These are phyloP conservation scores for Mallotus japonicus DNA, from an alignment of 441 rosid species.

Conservation along the genomic window DNA sequence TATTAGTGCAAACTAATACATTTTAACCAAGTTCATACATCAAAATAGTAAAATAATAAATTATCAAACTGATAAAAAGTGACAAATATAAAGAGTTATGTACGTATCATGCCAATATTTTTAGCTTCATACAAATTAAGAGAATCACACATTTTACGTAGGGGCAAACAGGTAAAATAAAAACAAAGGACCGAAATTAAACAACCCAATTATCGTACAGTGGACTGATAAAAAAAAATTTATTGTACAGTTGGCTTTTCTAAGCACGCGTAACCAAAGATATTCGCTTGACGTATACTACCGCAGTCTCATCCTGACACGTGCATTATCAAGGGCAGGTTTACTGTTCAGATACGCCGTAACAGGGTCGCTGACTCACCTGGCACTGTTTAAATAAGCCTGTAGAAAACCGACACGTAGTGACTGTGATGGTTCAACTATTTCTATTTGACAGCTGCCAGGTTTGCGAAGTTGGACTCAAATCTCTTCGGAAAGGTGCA, in stretches of 20 bases:
- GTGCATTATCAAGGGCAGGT: not conserved
- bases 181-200: not conserved
- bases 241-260: conserved; percentile 22
- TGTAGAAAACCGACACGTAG: not conserved
- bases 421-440: not conserved
- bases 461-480: conserved; percentile 6
- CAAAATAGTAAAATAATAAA: too few species aligned
- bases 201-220: conserved; percentile 19
- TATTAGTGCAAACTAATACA: too few species aligned
- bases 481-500: conserved; percentile 13
- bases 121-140: too few species aligned
- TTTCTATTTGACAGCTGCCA: conserved; percentile 4
- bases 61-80: too few species aligned
- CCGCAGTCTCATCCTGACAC: conserved; percentile 21
- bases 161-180: not conserved
- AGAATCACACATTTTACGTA: too few species aligned
- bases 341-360: conserved; percentile 28
- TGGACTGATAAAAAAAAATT: too few species aligned
- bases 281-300: conserved; percentile 9
- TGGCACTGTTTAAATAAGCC: conserved; percentile 11
- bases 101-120: too few species aligned
- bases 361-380: conserved; percentile 14
- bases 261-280: conserved; percentile 16
- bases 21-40: too few species aligned
- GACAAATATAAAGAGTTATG: too few species aligned